Percentiles rank a stretch among this genome's conserved stretches.
Conservation (phyloP, 2,329 filamentous ascomycete genomes). For the Colletotrichum cuscutae region DNA sequence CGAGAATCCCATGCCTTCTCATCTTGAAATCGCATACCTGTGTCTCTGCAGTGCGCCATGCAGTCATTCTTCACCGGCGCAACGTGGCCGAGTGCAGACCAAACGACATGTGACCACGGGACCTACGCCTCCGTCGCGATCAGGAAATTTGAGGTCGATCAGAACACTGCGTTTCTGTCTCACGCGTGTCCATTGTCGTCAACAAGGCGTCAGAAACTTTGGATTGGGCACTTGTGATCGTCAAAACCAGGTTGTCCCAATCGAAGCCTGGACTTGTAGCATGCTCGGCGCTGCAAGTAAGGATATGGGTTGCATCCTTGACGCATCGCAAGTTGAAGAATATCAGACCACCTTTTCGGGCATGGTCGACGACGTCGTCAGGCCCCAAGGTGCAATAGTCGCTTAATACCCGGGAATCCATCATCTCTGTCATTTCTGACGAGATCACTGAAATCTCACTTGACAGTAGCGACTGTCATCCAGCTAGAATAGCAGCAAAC, state of each 20-base stretch:
- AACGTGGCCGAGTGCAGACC: slow-evolving; percentile 20
- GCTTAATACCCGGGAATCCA: neutral
- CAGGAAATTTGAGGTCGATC: neutral
- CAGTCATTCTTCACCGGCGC: slow-evolving; percentile 28
- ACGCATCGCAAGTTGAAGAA: neutral
- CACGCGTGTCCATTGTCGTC: neutral
- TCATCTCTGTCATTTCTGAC: slow-evolving; percentile 29
- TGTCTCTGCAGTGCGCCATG: neutral
- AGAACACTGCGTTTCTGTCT: neutral
- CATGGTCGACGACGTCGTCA: neutral
- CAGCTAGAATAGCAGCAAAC: neutral
- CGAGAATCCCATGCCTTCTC: neutral
- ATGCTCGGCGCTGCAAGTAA: neutral
- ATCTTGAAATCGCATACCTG: neutral
- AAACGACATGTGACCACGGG: slow-evolving; percentile 8
- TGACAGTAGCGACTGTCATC: neutral
- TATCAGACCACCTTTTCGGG: neutral
- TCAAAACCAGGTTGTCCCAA: neutral
- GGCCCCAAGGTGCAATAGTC: neutral
- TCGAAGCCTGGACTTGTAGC: neutral
- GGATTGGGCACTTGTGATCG: neutral
- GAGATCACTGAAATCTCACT: slow-evolving; percentile 11
- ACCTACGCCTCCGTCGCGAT: neutral
- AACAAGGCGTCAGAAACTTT: neutral
- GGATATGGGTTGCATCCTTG: neutral